phyloP scores from a whole-genome alignment of 177 flowering plant species.

The Telopea speciosissima region DNA sequence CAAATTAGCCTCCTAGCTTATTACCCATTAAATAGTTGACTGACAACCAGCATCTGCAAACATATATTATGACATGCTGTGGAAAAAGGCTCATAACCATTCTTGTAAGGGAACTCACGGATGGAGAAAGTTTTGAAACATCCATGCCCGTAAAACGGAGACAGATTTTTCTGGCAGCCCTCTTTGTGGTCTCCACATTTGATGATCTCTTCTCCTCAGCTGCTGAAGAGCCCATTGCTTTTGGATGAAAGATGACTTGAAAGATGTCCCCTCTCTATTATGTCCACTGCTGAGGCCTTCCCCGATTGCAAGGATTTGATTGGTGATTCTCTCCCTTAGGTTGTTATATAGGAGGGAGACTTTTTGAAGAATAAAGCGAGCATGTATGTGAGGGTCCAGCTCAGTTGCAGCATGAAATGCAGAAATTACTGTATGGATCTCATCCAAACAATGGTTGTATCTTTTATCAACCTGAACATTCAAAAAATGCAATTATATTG shows the following conservation, averaged over 20 bases:
- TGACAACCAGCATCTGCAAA: not conserved
- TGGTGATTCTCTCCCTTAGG: constrained; percentile 68
- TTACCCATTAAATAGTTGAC: not conserved
- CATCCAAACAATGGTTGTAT: constrained; percentile 73
- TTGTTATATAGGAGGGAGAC: constrained; percentile 50
- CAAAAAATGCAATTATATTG: constrained; percentile 1
- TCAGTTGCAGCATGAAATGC: constrained; percentile 82
- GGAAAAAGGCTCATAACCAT: not conserved
- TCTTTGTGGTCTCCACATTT: constrained; percentile 80
- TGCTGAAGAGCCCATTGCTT: constrained; percentile 91
- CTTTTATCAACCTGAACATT: constrained; percentile 62
- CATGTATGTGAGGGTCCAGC: constrained; percentile 59
- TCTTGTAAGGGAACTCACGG: constrained; percentile 48
- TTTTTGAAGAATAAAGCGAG: constrained; percentile 65
- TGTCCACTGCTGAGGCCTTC: constrained; percentile 18
- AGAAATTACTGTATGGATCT: constrained; percentile 64
- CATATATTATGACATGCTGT: not conserved
- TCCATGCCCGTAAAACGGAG: constrained; percentile 87
- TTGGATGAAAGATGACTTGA: constrained; percentile 58
- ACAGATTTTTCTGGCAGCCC: constrained; percentile 86
- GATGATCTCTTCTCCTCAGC: constrained; percentile 64
- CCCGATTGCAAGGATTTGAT: constrained; percentile 51
- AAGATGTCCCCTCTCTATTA: constrained; percentile 29
- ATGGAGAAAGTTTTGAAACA: constrained; percentile 96
- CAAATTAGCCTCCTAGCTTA: not conserved